Evolutionary conservation across 192 early-diverging fungal species (phyloP).

Genomic region (Helicostylum pulchrum): DNA sequence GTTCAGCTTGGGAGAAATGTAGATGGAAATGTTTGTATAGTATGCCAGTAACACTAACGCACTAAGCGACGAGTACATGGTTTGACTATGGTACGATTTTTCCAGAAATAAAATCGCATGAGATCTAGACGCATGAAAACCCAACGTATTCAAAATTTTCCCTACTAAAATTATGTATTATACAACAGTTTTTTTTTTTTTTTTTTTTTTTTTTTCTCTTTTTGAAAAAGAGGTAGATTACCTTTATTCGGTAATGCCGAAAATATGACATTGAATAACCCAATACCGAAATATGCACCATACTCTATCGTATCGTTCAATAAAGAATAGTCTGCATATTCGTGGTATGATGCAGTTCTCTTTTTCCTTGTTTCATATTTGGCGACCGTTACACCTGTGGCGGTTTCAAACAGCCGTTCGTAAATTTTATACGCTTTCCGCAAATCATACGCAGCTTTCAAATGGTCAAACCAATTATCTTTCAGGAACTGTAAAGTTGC

Average conservation of each 20-base stretch:
- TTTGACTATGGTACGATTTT: conserved; percentile 17
- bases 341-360: neutral
- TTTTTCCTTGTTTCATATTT: conserved; percentile 16
- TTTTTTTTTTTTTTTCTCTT: neutral
- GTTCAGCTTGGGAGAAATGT: conserved; percentile 22
- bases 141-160: conserved; percentile 29
- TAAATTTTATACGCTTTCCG: conserved; percentile 37
- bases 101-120: conserved; percentile 26
- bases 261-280: conserved; percentile 34
- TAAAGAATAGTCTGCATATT: neutral
- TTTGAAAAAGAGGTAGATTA: conserved; percentile 6
- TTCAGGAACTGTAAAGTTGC: conserved; percentile 35
- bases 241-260: conserved; percentile 36
- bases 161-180: conserved; percentile 8
- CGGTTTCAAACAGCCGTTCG: conserved; percentile 28
- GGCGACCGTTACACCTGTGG: conserved; percentile 6
- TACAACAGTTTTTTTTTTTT: neutral
- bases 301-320: conserved; percentile 15
- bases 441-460: conserved; percentile 33
- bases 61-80: conserved; percentile 24
- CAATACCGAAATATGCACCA: conserved; percentile 36
- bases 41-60: conserved; percentile 25
- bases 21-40: conserved; percentile 31
- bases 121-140: conserved; percentile 29
- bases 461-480: conserved; percentile 35